Conservation (phyloP, 371 early-diverging fungal genomes). For the Saksenaea oblongispora region DNA sequence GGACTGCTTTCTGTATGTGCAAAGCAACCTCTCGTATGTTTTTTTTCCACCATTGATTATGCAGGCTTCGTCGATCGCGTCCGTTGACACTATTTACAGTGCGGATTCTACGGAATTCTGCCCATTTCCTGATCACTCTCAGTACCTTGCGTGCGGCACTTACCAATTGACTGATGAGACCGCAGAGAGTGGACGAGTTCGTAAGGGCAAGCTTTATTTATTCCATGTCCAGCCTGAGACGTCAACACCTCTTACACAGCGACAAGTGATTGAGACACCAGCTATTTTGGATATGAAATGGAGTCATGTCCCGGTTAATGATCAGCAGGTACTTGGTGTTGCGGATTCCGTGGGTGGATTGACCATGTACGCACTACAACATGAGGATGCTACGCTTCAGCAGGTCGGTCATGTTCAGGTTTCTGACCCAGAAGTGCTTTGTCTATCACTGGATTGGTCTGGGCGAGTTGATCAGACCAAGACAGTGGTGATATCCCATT, state of each 20-base stretch:
- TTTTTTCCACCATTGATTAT: conserved; percentile 24
- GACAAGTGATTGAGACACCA: conserved; percentile 59
- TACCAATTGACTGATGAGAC: conserved; percentile 68
- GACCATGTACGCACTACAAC: conserved; percentile 45
- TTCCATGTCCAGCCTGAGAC: conserved; percentile 18
- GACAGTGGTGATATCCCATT: conserved; percentile 63
- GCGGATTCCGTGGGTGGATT: conserved; percentile 68
- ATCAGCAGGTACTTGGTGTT: conserved; percentile 51
- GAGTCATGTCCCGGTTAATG: conserved; percentile 57
- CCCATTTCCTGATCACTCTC: conserved; percentile 50
- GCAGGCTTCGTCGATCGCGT: conserved; percentile 34
- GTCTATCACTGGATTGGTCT: conserved; percentile 92
- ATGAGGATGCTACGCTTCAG: conserved; percentile 2
- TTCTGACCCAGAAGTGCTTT: conserved; percentile 59
- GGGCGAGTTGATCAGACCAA: conserved; percentile 51
- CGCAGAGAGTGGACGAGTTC: conserved; percentile 30
- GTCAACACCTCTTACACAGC: conserved; percentile 21
- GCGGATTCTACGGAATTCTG: conserved; percentile 86
- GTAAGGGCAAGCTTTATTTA: conserved; percentile 45
- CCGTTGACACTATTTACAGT: conserved; percentile 76
- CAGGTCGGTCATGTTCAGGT: conserved; percentile 23
- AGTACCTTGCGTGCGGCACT: conserved; percentile 74
- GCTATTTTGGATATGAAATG: conserved; percentile 90
- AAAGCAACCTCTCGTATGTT: background rate
- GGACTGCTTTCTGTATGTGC: no score